phyloP scores from a whole-genome alignment of 768 basidiomycete genomes.

The Scleroderma citrinum region DNA sequence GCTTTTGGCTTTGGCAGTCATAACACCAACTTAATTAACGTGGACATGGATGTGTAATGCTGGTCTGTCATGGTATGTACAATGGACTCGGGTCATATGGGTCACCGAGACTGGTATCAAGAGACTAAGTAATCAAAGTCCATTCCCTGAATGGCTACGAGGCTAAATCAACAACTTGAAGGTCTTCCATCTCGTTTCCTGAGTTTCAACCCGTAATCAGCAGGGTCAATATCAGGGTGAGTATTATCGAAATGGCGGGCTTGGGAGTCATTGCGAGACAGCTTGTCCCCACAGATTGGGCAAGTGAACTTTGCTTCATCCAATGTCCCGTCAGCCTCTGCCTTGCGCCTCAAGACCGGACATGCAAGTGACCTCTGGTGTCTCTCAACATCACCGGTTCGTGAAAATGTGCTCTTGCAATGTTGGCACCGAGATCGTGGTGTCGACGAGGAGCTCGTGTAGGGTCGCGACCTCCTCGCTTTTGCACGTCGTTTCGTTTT shows the following conservation, averaged over 20 bases:
- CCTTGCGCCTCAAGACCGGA: not conserved
- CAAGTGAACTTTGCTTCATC: not conserved
- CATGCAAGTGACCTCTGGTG: conserved; percentile 1
- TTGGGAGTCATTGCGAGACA: not conserved
- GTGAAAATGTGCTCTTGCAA: not conserved
- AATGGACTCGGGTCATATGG: not conserved
- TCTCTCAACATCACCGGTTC: not conserved
- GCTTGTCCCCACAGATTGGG: not conserved
- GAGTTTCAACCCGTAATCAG: not conserved
- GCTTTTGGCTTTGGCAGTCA: no score
- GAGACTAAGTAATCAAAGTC: no score
- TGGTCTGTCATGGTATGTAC: not conserved
- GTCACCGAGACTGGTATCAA: not conserved
- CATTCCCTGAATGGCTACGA: no score
- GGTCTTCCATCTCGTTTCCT: not conserved
- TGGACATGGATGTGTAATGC: not conserved
- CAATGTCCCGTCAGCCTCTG: not conserved
- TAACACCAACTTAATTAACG: no score
- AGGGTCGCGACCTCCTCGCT: not conserved
- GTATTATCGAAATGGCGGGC: not conserved
- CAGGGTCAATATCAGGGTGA: not conserved
- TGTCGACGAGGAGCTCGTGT: not conserved
- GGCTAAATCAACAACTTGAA: not conserved
- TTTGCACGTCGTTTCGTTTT: not conserved
- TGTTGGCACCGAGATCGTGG: not conserved